Base-by-base conservation (phyloP, 306 rosid species). In the Vicia sativa region DNA sequence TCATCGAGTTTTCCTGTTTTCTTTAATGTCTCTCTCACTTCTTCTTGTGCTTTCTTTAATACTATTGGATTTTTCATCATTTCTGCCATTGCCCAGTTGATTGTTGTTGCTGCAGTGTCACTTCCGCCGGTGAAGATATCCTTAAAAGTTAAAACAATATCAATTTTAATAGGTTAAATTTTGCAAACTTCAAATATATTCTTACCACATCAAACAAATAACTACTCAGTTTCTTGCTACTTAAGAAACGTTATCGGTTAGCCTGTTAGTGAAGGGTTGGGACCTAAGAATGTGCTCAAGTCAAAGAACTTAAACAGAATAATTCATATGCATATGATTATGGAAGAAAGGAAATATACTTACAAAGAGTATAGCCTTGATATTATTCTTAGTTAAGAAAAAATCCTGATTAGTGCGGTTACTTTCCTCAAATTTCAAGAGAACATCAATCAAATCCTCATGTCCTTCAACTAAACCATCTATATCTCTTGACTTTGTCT, bases 11-110 rank as follows among this genome's bases (percentile, higher is more conserved):
- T 65, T 31, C 25, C 44, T 68, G 31, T 49, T 9, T 58, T 77
- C 4, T 49, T 37, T 0, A 76, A 11, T 4, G 48, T 45, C 34
- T 9, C 23, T 37, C 64, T 52, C 3, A 76, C 75, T 26, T 73
- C 68, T 1, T 9, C 11, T 70, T 83, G 78, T 39, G 73, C 84
- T 61, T 68, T 79, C 13, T 68, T 75, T 69, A 79, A 3, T 14
- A 59, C 54, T 71, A 55, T 68, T 53, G 70, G 62, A 44, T 71
- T 19, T 43, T 60, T 82, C 3, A 58, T 12, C 34, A 79, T 46
- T 63, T 65, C 58, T 9, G 73, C 55, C 62, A 67, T 50, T 34
- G 62, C 23, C 72, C 72, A 67, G 14, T 50, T 67, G 2, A 52
- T 52, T 14, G 62, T 52, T 1, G 62, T 50, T 34, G 62, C 62